These are phyloP conservation scores for Tricholomella constricta DNA, from an alignment of 768 basidiomycete species.

Conservation along the genomic window DNA sequence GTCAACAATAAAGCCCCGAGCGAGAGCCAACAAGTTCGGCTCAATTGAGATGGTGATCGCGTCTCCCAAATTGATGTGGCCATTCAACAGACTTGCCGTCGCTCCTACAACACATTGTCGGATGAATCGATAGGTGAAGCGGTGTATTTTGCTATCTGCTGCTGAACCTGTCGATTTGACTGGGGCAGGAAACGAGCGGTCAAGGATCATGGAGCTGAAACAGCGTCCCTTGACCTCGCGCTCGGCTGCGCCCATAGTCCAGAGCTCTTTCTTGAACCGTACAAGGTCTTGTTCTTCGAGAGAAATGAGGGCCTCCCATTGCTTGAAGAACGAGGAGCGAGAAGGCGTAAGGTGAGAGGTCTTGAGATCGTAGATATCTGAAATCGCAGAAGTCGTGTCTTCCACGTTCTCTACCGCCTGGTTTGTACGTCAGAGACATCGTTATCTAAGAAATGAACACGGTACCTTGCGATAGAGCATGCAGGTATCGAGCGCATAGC, in stretches of 20 bases:
- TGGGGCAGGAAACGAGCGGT: conserved; percentile 37
- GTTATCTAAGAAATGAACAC: background rate
- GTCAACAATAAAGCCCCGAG: conserved; percentile 80
- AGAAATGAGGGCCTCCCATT: conserved; percentile 87
- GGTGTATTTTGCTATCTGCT: conserved; percentile 64
- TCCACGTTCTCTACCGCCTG: conserved; percentile 72
- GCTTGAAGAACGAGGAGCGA: conserved; percentile 80
- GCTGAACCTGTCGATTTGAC: conserved; percentile 17
- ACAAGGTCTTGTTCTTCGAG: conserved; percentile 85
- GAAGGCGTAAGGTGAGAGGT: conserved; percentile 73
- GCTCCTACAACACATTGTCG: conserved; percentile 27
- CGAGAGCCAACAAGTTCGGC: conserved; percentile 81
- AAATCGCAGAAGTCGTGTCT: conserved; percentile 54
- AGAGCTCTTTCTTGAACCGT: conserved; percentile 87
- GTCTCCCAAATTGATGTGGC: conserved; percentile 79
- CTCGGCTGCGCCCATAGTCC: conserved; percentile 84
- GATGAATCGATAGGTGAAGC: conserved; percentile 75
- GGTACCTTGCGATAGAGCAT: conserved; percentile 89
- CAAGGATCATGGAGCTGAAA: conserved; percentile 78
- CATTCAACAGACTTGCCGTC: conserved; percentile 51
- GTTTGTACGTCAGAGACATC: background rate
- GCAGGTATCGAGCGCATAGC: conserved; percentile 83
- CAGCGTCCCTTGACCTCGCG: conserved; percentile 84
- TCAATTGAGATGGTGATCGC: conserved; percentile 87
- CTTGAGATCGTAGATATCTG: conserved; percentile 72